These are phyloP conservation scores for Candida anutae DNA, from an alignment of 1,139 yeast genomes.

Conservation along the genomic window DNA sequence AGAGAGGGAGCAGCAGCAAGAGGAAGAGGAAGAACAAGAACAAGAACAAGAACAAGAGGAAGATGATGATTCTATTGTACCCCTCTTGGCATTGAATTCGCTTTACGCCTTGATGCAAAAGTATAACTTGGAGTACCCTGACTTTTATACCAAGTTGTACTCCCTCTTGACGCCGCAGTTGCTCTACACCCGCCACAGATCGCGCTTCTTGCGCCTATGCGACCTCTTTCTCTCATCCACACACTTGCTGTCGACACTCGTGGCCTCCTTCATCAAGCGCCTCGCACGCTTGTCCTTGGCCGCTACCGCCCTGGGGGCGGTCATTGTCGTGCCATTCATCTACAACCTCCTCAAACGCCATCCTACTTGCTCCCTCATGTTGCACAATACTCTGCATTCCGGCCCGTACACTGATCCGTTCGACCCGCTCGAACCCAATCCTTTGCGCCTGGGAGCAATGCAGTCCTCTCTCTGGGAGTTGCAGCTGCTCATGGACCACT, in stretches of 20 bases:
- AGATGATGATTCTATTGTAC: conserved; percentile 62
- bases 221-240: conserved; percentile 84
- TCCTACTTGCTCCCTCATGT: conserved; percentile 87
- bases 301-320: conserved; percentile 89
- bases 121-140: conserved; percentile 86
- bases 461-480: conserved; percentile 90
- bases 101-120: conserved; percentile 77
- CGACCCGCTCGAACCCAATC: conserved; percentile 56
- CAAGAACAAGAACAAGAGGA: no score
- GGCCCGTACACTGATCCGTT: conserved; percentile 57
- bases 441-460: conserved; percentile 71
- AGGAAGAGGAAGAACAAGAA: no score
- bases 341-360: conserved; percentile 85
- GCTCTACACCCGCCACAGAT: conserved; percentile 70
- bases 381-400: conserved; percentile 46
- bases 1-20: no score
- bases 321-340: conserved; percentile 80
- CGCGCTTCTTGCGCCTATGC: conserved; percentile 80
- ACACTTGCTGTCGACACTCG: conserved; percentile 73
- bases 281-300: conserved; percentile 66
- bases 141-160: conserved; percentile 77
- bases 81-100: conserved; percentile 81
- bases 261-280: conserved; percentile 84
- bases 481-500: conserved; percentile 74
- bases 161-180: conserved; percentile 69